phyloP scores from a whole-genome alignment of 192 early-diverging fungal species.

The Dimargaris cristalligena region DNA sequence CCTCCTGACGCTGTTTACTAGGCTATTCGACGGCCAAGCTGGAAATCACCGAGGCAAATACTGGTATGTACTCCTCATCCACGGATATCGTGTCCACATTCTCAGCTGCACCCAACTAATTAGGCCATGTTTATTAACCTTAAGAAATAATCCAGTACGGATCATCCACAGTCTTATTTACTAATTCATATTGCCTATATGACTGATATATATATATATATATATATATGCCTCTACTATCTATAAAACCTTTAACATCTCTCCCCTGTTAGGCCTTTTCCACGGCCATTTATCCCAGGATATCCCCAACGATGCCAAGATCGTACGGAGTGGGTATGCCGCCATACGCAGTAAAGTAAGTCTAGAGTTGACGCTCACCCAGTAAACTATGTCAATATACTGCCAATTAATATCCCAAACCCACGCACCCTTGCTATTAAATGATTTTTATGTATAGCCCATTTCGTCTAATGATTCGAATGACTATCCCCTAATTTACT shows the following conservation, averaged over 20 bases:
- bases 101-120: neutral
- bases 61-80: slow-evolving; percentile 24
- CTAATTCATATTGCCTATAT: neutral
- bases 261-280: slow-evolving; percentile 42
- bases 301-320: slow-evolving; percentile 49
- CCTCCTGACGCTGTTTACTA: neutral
- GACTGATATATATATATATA: neutral
- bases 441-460: neutral
- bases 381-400: slow-evolving; percentile 13
- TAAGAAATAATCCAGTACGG: neutral
- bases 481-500: neutral
- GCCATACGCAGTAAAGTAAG: slow-evolving; percentile 61
- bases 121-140: neutral
- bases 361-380: neutral
- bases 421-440: neutral
- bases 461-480: neutral
- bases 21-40: slow-evolving; percentile 59
- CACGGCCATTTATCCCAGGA: slow-evolving; percentile 67
- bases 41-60: slow-evolving; percentile 43
- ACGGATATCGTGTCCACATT: slow-evolving; percentile 13
- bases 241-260: neutral
- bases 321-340: slow-evolving; percentile 81
- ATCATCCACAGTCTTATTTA: no score
- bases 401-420: neutral
- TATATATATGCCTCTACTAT: no score